A percentile compares a stretch with the other conserved stretches of the same genome.
These are phyloP conservation scores for Ascochyta pisi DNA, from an alignment of 2,329 filamentous ascomycete species.

Conservation along the genomic window DNA sequence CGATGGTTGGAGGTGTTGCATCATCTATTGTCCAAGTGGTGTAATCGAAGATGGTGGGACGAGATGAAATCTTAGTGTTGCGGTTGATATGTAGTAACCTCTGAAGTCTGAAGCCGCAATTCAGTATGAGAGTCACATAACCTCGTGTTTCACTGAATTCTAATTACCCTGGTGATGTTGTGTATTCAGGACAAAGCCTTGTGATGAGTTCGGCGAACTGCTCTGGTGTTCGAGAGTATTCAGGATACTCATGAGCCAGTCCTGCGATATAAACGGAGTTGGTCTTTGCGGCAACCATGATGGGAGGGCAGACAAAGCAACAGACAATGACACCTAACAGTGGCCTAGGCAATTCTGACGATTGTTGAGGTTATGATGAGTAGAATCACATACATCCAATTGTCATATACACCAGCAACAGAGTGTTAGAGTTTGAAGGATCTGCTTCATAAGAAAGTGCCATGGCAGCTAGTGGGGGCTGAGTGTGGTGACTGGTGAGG, in stretches of 20 bases:
- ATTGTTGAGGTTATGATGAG: not conserved
- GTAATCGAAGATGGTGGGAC: constrained; percentile 17
- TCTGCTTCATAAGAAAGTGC: not conserved
- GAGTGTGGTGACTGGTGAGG: constrained; percentile 12
- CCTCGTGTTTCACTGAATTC: not conserved
- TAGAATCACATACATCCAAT: not conserved
- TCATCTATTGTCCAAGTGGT: constrained; percentile 18
- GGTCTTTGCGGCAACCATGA: not conserved
- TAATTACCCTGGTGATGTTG: constrained; percentile 19
- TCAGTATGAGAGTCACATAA: not conserved
- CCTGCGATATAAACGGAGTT: constrained; percentile 25
- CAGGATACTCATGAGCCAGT: constrained; percentile 28
- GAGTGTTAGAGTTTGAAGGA: not conserved
- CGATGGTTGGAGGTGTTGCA: constrained; percentile 23
- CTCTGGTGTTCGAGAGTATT: constrained; percentile 19
- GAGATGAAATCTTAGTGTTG: constrained; percentile 24
- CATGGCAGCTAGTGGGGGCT: constrained; percentile 10
- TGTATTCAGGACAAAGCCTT: constrained; percentile 19
- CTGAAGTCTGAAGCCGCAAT: constrained; percentile 16
- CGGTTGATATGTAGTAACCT: constrained; percentile 24
- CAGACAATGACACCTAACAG: not conserved
- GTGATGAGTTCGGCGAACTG: constrained; percentile 19
- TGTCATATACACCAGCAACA: constrained; percentile 1
- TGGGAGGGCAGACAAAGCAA: not conserved
- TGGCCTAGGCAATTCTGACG: not conserved